These are phyloP conservation scores for Pleurotus salmoneostramineus DNA, from an alignment of 768 basidiomycete species.

Conservation along the genomic window DNA sequence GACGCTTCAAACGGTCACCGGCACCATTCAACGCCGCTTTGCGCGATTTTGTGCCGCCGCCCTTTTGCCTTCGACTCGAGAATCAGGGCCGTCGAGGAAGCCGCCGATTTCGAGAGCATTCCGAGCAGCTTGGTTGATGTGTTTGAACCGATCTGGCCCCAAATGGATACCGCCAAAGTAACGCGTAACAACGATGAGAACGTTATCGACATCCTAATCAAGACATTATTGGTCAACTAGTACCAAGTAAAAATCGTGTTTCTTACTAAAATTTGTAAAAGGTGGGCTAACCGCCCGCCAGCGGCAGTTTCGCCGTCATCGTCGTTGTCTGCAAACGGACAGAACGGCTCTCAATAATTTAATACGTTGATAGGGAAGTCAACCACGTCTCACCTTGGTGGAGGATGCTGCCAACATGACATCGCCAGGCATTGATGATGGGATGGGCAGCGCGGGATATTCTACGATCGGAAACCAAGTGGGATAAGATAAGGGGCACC, in stretches of 20 bases:
- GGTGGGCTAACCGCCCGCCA: conserved; percentile 84
- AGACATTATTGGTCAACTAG: not conserved
- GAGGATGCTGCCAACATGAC: conserved; percentile 58
- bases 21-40: not conserved
- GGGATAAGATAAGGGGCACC: conserved; percentile 65
- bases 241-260: not conserved
- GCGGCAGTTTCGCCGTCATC: conserved; percentile 95
- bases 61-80: conserved; percentile 14
- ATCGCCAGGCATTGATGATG: conserved; percentile 80
- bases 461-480: conserved; percentile 67
- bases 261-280: conserved; percentile 81
- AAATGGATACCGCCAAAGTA: conserved; percentile 93
- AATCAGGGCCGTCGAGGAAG: conserved; percentile 59
- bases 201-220: conserved; percentile 70
- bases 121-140: conserved; percentile 94
- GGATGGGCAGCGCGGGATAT: conserved; percentile 77
- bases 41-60: conserved; percentile 13
- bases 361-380: not conserved
- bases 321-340: conserved; percentile 71
- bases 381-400: conserved; percentile 61
- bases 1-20: too few species aligned
- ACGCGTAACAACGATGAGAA: conserved; percentile 88
- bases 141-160: conserved; percentile 85
- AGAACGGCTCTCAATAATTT: not conserved
- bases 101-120: conserved; percentile 88